These are phyloP conservation scores for Penicillium sp. DNA, from an alignment of 2,329 filamentous ascomycete genomes.

Conservation along the genomic window DNA sequence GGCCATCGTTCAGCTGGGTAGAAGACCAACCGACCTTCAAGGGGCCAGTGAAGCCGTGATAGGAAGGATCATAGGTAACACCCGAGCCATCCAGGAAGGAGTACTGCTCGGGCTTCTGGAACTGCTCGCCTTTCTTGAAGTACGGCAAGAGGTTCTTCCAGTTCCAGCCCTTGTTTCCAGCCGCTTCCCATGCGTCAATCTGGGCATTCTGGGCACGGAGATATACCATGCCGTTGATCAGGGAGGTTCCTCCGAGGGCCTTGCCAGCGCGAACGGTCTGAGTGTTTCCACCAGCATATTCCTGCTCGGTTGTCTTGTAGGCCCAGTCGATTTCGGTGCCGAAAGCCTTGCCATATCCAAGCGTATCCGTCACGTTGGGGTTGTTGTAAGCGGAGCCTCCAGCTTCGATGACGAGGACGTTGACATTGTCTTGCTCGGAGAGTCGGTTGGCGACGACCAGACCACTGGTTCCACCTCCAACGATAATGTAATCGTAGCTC, in stretches of 20 bases:
- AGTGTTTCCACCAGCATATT: constrained; percentile 30
- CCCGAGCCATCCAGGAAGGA: constrained; percentile 22
- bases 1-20: constrained; percentile 20
- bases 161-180: constrained; percentile 34
- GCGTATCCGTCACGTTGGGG: constrained; percentile 28
- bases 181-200: constrained; percentile 38
- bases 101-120: constrained; percentile 21
- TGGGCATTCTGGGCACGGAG: constrained; percentile 37
- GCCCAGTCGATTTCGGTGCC: constrained; percentile 44
- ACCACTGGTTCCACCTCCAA: constrained; percentile 38
- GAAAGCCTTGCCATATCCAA: constrained; percentile 27
- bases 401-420: constrained; percentile 33
- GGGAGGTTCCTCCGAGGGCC: constrained; percentile 45
- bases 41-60: constrained; percentile 31
- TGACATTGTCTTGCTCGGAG: constrained; percentile 29
- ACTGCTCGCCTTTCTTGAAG: constrained; percentile 30
- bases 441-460: constrained; percentile 37
- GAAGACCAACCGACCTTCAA: constrained; percentile 28
- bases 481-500: constrained; percentile 33
- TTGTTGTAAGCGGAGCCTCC: constrained; percentile 31
- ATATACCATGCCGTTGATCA: constrained; percentile 47
- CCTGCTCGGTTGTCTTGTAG: constrained; percentile 42
- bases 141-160: constrained; percentile 34
- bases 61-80: constrained; percentile 22
- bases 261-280: constrained; percentile 43